phyloP scores from a whole-genome alignment of 208 protist genomes.

The Leishmania aethiopica region DNA sequence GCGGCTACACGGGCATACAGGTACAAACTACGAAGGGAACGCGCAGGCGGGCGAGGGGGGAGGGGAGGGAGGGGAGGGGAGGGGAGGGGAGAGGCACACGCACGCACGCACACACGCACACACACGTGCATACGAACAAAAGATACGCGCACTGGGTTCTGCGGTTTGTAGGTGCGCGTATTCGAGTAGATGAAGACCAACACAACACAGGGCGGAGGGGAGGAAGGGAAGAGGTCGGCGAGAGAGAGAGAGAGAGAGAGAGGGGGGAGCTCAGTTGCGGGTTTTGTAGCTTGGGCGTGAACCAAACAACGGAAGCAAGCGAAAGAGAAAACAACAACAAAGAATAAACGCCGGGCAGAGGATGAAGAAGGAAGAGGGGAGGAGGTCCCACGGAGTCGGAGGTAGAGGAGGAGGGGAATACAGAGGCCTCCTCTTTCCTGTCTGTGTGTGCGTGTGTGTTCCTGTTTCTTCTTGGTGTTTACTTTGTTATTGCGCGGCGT shows the following conservation, averaged over 20 bases:
- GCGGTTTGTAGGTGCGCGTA: not conserved
- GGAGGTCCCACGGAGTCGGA: not conserved
- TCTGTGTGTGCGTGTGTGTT: not conserved
- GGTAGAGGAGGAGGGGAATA: not conserved
- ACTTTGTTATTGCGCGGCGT: not conserved
- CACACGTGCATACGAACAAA: not conserved
- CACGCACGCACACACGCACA: not conserved
- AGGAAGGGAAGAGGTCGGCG: not conserved
- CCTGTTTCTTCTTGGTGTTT: not conserved
- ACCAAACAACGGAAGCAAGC: not conserved
- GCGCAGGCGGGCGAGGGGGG: not conserved
- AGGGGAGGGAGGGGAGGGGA: too few relatives aligned
- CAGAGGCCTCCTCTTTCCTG: constrained; percentile 4
- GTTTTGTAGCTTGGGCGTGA: not conserved
- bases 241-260: not conserved
- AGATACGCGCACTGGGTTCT: not conserved
- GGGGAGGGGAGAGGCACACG: not conserved
- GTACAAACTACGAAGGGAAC: not conserved
- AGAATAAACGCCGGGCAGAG: not conserved
- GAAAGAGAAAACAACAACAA: not conserved
- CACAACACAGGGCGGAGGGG: not conserved
- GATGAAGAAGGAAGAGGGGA: not conserved
- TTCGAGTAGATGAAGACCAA: not conserved
- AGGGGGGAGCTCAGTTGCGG: not conserved
- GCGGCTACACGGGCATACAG: not conserved